These are phyloP conservation scores for Xylaria sp. DNA, from an alignment of 2,329 filamentous ascomycete genomes.

Conservation along the genomic window DNA sequence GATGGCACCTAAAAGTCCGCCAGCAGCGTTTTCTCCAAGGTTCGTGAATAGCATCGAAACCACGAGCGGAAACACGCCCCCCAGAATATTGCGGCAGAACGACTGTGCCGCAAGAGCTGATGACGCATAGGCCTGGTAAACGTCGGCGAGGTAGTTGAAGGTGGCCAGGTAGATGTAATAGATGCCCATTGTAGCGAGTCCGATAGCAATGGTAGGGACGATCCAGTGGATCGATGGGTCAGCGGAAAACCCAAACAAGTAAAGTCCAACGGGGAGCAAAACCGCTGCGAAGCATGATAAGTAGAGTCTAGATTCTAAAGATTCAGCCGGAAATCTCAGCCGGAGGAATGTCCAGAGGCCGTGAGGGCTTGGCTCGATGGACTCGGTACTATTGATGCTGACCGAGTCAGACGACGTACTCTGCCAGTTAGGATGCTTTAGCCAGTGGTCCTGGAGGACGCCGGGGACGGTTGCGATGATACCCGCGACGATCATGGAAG, in stretches of 20 bases:
- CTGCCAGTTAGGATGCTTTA: constrained; percentile 58
- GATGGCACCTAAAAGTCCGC: constrained; percentile 79
- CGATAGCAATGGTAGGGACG: constrained; percentile 74
- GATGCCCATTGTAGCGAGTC: constrained; percentile 83
- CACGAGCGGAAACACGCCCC: constrained; percentile 82
- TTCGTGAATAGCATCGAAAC: constrained; percentile 77
- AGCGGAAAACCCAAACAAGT: constrained; percentile 81
- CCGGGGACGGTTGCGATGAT: constrained; percentile 73
- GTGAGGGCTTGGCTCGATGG: constrained; percentile 38
- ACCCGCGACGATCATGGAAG: constrained; percentile 74
- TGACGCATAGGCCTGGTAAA: constrained; percentile 84
- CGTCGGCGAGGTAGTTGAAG: constrained; percentile 93
- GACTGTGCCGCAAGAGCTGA: constrained; percentile 88
- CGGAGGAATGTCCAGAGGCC: constrained; percentile 59
- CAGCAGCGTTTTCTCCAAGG: constrained; percentile 76
- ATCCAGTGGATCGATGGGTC: constrained; percentile 74
- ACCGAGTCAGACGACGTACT: constrained; percentile 46
- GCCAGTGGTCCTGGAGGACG: constrained; percentile 76
- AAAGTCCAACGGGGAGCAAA: constrained; percentile 81
- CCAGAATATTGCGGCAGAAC: constrained; percentile 85
- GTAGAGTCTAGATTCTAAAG: constrained; percentile 83
- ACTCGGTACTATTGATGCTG: constrained; percentile 39
- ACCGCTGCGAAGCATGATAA: constrained; percentile 81
- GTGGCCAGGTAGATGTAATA: constrained; percentile 87
- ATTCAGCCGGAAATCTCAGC: constrained; percentile 58